Percentiles rank a stretch among this genome's conserved stretches.
phyloP scores from a whole-genome alignment of 306 rosid species.

The Vigna trinervia region DNA sequence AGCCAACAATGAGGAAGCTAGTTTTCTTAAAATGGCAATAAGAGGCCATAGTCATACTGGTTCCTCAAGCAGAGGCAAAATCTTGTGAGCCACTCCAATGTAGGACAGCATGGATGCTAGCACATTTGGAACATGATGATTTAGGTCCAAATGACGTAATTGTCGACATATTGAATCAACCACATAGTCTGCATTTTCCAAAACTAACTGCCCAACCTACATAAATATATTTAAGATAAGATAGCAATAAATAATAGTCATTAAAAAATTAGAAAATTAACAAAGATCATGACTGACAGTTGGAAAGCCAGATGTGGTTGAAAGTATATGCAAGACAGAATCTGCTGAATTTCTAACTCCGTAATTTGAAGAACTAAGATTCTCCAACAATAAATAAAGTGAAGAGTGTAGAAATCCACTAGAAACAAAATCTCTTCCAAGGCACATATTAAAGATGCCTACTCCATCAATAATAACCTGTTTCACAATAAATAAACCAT shows the following conservation, averaged over 20 bases:
- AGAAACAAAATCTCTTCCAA: slow-evolving; percentile 75
- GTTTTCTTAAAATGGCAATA: slow-evolving; percentile 29
- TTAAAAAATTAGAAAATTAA: slow-evolving; percentile 13
- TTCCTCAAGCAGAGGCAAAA: slow-evolving; percentile 91
- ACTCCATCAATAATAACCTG: slow-evolving; percentile 96
- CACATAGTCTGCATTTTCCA: slow-evolving; percentile 92
- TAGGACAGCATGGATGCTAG: slow-evolving; percentile 89
- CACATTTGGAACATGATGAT: slow-evolving; percentile 82
- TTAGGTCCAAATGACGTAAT: slow-evolving; percentile 86
- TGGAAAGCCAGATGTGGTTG: slow-evolving; percentile 65
- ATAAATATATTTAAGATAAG: slow-evolving; percentile 29
- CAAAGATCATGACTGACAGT: slow-evolving; percentile 52
- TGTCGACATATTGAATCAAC: slow-evolving; percentile 90
- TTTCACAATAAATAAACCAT: slow-evolving; percentile 50
- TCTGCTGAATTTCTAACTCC: slow-evolving; percentile 82
- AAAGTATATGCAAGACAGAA: slow-evolving; percentile 70
- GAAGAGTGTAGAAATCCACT: slow-evolving; percentile 94
- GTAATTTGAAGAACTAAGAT: slow-evolving; percentile 74
- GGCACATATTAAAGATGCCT: slow-evolving; percentile 80
- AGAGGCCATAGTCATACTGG: slow-evolving; percentile 62
- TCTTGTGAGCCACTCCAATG: slow-evolving; percentile 84
- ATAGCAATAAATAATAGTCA: slow-evolving; percentile 36
- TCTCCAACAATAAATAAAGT: slow-evolving; percentile 89
- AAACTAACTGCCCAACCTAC: slow-evolving; percentile 86
- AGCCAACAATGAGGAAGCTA: slow-evolving; percentile 27